A percentile compares a stretch with the other conserved stretches of the same genome.
Conservation (phyloP, 2,329 filamentous ascomycete species). For the Botrytis porri region DNA sequence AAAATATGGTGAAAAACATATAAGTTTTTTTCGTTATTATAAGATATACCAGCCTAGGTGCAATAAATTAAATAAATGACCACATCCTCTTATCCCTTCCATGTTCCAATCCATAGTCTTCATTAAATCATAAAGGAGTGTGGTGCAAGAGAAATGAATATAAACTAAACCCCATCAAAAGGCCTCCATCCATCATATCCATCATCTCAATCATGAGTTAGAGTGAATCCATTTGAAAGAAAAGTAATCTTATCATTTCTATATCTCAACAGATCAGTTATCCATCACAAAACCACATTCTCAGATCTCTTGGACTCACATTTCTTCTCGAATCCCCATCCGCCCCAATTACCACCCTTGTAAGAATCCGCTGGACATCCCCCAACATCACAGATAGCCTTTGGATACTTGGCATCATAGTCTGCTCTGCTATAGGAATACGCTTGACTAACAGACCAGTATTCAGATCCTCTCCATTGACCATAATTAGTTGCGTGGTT, state of each 20-base stretch:
- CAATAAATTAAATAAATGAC: not conserved
- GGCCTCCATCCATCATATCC: not conserved
- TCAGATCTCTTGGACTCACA: not conserved
- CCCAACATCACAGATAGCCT: not conserved
- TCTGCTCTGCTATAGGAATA: not conserved
- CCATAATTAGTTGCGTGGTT: conserved; percentile 32
- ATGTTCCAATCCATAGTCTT: not conserved
- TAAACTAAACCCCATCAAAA: not conserved
- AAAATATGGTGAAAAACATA: not conserved
- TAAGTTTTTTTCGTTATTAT: not conserved
- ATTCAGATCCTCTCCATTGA: conserved; percentile 22
- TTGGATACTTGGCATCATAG: not conserved
- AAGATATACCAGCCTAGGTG: not conserved
- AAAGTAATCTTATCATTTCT: not conserved
- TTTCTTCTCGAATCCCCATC: conserved; percentile 4
- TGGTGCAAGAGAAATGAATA: not conserved
- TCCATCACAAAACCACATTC: not conserved
- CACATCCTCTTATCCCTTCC: not conserved
- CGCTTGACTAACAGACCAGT: conserved; percentile 14
- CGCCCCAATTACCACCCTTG: conserved; percentile 1
- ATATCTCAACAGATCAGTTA: not conserved
- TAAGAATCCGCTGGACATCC: not conserved
- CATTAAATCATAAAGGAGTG: not conserved
- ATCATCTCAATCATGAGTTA: not conserved
- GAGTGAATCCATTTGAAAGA: not conserved